Evolutionary conservation across 805 yeast species (phyloP), one percentile per base, ranked within the genome.

Genomic region (Pichia heedii): DNA sequence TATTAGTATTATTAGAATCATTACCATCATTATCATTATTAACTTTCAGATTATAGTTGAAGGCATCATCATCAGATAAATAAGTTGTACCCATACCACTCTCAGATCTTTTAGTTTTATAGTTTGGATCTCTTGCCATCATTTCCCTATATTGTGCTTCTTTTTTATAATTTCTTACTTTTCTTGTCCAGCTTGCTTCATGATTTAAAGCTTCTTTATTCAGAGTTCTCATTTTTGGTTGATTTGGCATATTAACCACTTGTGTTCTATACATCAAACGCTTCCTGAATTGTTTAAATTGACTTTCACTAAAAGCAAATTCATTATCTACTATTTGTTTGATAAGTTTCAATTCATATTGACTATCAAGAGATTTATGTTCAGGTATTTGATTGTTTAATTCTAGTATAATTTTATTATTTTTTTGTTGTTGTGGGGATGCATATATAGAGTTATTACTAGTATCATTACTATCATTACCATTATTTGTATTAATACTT

Each of bases 301-400:
- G 89, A 56, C 85, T 81, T 65, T 90, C 98, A 27, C 87, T 79
- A 62, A 93, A 87, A 13, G 89, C 83, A 58, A 73, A 93, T 48
- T 93, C 86, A 58, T 90, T 93, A 44, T 79, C 78, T 5, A 90
- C 96, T 44, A 77, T 77, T 37, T 82, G 79, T 61, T 87, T 87
- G 21, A 84, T 75, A 57, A 93, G 68, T 44, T 79, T 74, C 13
- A 93, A 67, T 54, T 87, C 93, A 60, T 89, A 93, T 52, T 84
- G 84, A 54, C 78, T 85, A 10, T 97, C 97, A 33, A 93, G 73
- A 36, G 70, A 73, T 26, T 68, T 68, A 45, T 69, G 68, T 22
- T 63, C 69, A n/a, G 63, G 67, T 34, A 67, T 55, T n/a, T 65
- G 57, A 19, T 74, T 70, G 51, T 78, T 73, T 45, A 84, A 62